These are phyloP conservation scores for Vicia sativa DNA, from an alignment of 306 rosid genomes.

Conservation along the genomic window DNA sequence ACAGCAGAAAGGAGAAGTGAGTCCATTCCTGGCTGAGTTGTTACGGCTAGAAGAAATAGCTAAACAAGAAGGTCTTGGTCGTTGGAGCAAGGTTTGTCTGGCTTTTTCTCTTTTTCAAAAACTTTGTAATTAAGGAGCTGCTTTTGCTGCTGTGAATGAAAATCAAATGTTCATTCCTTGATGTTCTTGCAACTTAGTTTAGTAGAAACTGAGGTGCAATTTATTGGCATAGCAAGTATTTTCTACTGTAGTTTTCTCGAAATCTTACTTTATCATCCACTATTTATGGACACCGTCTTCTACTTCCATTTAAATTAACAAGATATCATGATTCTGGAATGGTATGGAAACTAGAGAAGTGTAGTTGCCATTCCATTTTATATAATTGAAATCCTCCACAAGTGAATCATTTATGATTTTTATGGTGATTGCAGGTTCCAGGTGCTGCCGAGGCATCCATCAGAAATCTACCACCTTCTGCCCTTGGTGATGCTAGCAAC, in stretches of 20 bases:
- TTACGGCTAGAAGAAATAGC: constrained; percentile 85
- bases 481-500: constrained; percentile 91
- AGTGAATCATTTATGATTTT: constrained; percentile 20
- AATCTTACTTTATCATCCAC: constrained; percentile 12
- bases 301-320: constrained; percentile 13
- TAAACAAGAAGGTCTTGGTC: constrained; percentile 86
- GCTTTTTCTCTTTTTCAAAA: constrained; percentile 6
- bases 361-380: neutral
- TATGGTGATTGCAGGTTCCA: constrained; percentile 66
- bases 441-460: constrained; percentile 87
- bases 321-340: constrained; percentile 10
- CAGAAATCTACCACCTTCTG: constrained; percentile 91
- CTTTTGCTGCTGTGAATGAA: constrained; percentile 3
- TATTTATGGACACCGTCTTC: constrained; percentile 14
- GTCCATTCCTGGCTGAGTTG: constrained; percentile 83
- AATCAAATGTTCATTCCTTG: neutral
- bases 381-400: constrained; percentile 6
- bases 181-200: constrained; percentile 25
- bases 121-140: constrained; percentile 5
- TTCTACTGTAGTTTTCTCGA: neutral
- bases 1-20: constrained; percentile 86
- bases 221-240: neutral
- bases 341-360: constrained; percentile 9
- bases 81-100: constrained; percentile 85
- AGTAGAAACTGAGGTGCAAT: constrained; percentile 20